phyloP scores from a whole-genome alignment of 768 basidiomycete species.

The Tulasnella sp. region DNA sequence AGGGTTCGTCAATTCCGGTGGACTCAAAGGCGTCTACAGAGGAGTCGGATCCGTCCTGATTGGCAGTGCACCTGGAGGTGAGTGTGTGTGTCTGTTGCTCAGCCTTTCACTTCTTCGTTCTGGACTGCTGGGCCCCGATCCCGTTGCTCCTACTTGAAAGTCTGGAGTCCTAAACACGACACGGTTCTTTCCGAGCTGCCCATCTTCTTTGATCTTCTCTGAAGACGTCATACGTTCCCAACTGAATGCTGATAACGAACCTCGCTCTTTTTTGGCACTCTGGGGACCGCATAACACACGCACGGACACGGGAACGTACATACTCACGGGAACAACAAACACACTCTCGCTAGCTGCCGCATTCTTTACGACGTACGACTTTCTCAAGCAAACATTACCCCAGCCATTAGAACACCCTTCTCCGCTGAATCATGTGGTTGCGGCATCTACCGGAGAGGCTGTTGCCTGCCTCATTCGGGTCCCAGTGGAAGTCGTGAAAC shows the following conservation, averaged over 20 bases:
- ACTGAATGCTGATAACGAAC: not conserved
- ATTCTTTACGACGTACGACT: constrained; percentile 93
- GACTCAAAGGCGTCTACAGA: constrained; percentile 84
- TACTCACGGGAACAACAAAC: not conserved
- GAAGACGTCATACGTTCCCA: not conserved
- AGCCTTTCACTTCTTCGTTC: not conserved
- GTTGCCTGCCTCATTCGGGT: constrained; percentile 44
- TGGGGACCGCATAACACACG: not conserved
- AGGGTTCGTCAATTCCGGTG: constrained; percentile 80
- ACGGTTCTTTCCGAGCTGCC: not conserved
- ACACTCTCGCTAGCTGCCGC: constrained; percentile 61
- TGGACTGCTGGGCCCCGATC: not conserved
- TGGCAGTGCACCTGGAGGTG: constrained; percentile 93
- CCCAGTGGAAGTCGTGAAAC: constrained; percentile 45
- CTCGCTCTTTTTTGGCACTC: not conserved
- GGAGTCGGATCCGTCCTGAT: constrained; percentile 91
- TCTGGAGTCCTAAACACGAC: not conserved
- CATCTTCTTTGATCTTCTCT: not conserved
- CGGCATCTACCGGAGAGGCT: constrained; percentile 47
- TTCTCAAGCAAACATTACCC: constrained; percentile 69
- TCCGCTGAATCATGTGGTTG: constrained; percentile 55
- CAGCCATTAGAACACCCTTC: constrained; percentile 46
- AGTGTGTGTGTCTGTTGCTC: constrained; percentile 22
- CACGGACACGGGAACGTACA: not conserved
- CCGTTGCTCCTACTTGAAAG: not conserved